Evolutionary conservation across 2,329 filamentous ascomycete species (phyloP).

Genomic region (Leptodontidium sp.): DNA sequence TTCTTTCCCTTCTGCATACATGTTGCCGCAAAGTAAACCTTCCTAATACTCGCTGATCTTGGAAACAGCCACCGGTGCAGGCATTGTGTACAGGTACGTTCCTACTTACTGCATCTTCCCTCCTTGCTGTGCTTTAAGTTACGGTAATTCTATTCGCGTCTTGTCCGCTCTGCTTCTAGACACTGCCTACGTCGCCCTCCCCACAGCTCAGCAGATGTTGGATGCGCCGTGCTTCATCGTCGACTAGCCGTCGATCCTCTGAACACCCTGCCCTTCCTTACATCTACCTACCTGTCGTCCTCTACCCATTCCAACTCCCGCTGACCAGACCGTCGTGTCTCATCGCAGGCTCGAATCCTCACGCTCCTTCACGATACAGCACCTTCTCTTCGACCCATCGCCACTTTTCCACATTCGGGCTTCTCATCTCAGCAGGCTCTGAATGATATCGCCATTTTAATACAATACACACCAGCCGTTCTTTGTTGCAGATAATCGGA

Average conservation of each 20-base stretch:
- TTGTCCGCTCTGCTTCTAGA: slow-evolving; percentile 8
- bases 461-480: slow-evolving; percentile 28
- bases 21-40: slow-evolving; percentile 28
- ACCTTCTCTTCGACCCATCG: slow-evolving; percentile 34
- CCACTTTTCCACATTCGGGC: slow-evolving; percentile 31
- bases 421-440: slow-evolving; percentile 49
- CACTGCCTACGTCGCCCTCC: slow-evolving; percentile 7
- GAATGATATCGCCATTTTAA: slow-evolving; percentile 44
- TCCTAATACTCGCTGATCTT: slow-evolving; percentile 38
- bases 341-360: slow-evolving; percentile 41
- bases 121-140: background rate
- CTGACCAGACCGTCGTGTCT: slow-evolving; percentile 34
- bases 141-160: background rate
- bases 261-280: slow-evolving; percentile 12
- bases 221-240: slow-evolving; percentile 32
- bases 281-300: slow-evolving; percentile 20
- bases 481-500: slow-evolving; percentile 34
- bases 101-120: background rate
- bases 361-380: slow-evolving; percentile 38
- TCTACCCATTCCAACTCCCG: slow-evolving; percentile 28
- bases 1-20: slow-evolving; percentile 25
- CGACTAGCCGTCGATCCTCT: slow-evolving; percentile 32
- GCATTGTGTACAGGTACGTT: slow-evolving; percentile 47
- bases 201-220: slow-evolving; percentile 27
- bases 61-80: slow-evolving; percentile 46